Evolutionary conservation across 73 alveolate genomes (phyloP).

Genomic region (Diophrys appendiculata): DNA sequence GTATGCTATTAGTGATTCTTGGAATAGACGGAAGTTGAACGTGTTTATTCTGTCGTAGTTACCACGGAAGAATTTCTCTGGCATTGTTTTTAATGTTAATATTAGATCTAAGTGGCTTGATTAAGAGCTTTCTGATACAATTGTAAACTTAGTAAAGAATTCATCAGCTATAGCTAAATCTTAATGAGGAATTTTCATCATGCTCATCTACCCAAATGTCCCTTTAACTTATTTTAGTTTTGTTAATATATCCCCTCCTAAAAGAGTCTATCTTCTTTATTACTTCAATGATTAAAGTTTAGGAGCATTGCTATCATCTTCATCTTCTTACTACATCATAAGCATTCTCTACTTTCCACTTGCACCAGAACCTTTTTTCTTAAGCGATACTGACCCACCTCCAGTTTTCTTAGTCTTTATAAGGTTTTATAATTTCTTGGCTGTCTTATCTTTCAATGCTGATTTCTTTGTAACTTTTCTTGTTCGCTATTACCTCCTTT

Average conservation of each 20-base stretch:
- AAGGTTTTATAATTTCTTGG: neutral
- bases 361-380: neutral
- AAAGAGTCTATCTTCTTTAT: no score
- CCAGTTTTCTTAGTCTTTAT: neutral
- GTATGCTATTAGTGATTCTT: constrained; percentile 62
- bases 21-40: constrained; percentile 47
- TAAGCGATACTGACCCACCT: neutral
- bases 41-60: constrained; percentile 13
- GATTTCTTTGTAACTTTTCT: neutral
- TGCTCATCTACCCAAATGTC: no score
- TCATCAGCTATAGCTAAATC: constrained; percentile 31
- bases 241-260: no score
- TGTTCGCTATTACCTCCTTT: neutral
- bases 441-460: no score
- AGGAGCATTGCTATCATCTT: neutral
- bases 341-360: neutral
- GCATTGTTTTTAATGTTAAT: constrained; percentile 47
- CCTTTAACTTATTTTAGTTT: no score
- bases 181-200: constrained; percentile 10
- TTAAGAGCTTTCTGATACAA: constrained; percentile 52
- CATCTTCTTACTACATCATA: neutral
- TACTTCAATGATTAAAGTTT: no score
- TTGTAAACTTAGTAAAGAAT: constrained; percentile 47
- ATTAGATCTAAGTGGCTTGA: constrained; percentile 43
- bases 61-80: constrained; percentile 8